Evolutionary conservation across 2,329 filamentous ascomycete genomes (phyloP).

Genomic region (Blastomyces emzantsi): DNA sequence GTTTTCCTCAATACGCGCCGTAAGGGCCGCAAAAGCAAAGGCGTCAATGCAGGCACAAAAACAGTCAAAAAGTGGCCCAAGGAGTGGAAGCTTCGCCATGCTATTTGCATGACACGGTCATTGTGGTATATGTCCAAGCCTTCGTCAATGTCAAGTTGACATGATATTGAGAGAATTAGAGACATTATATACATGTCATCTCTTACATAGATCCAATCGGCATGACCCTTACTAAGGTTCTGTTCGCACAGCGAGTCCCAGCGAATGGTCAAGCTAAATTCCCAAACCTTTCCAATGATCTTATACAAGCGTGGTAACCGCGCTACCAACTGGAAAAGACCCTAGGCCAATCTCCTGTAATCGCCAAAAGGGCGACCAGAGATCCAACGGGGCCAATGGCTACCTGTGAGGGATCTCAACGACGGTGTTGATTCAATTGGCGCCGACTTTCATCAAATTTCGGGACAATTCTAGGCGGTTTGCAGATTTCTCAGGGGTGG

Average conservation of each 20-base stretch:
- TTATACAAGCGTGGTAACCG: not conserved
- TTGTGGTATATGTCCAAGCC: not conserved
- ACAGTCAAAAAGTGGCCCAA: not conserved
- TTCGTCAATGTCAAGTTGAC: not conserved
- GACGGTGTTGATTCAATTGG: not conserved
- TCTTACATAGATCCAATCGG: not conserved
- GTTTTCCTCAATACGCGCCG: not conserved
- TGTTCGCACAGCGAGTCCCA: not conserved
- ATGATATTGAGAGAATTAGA: not conserved
- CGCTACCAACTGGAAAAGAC: not conserved
- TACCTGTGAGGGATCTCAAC: not conserved
- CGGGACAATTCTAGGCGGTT: not conserved
- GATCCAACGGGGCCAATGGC: not conserved
- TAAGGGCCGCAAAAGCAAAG: not conserved
- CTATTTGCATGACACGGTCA: not conserved
- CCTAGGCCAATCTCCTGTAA: not conserved
- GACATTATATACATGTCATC: not conserved
- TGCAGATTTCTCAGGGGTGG: not conserved
- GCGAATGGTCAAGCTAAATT: too few relatives aligned
- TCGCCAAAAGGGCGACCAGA: not conserved
- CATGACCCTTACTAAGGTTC: not conserved
- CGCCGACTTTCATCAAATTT: not conserved
- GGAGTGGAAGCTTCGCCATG: not conserved
- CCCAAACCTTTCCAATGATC: not conserved
- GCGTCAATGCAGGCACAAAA: not conserved